A percentile compares a stretch with the other conserved stretches of the same genome.
Conservation (phyloP, 169 alveolate genomes). For the Cryptosporidium tyzzeri region DNA sequence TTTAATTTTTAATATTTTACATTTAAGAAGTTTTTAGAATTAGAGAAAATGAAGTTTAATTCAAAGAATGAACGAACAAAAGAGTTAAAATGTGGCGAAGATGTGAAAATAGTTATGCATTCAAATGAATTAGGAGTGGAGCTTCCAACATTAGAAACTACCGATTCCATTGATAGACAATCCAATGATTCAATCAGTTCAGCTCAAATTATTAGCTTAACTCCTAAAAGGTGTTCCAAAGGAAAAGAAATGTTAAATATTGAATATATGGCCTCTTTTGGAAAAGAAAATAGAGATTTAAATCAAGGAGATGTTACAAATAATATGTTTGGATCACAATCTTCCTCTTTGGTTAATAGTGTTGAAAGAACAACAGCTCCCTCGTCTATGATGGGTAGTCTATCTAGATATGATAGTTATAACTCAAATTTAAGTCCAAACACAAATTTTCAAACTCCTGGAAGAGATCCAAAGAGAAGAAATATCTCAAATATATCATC, state of each 20-base stretch:
- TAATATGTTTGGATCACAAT: constrained; percentile 1
- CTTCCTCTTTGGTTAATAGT: constrained; percentile 40
- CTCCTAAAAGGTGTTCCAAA: constrained; percentile 35
- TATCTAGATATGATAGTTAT: constrained; percentile 1
- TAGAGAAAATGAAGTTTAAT: not conserved
- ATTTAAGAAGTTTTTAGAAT: no score
- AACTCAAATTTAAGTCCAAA: constrained; percentile 41
- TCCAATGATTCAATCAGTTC: not conserved
- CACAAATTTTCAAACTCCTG: constrained; percentile 48
- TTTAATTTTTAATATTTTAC: no score
- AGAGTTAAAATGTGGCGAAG: not conserved
- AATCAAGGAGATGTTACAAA: not conserved
- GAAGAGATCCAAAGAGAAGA: constrained; percentile 16
- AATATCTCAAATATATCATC: not conserved
- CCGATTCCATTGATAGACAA: constrained; percentile 44
- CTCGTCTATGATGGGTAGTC: constrained; percentile 28
- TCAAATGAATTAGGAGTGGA: constrained; percentile 11
- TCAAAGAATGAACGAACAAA: not conserved
- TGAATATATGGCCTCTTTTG: not conserved
- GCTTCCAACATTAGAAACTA: constrained; percentile 38
- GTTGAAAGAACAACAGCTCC: constrained; percentile 72
- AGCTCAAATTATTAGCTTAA: constrained; percentile 10
- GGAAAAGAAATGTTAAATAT: not conserved
- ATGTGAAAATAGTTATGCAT: constrained; percentile 41
- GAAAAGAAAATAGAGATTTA: not conserved